A percentile compares a stretch with the other conserved stretches of the same genome.
These are phyloP conservation scores for Rhizophagus prolifer DNA, from an alignment of 192 early-diverging fungal species.

Conservation along the genomic window DNA sequence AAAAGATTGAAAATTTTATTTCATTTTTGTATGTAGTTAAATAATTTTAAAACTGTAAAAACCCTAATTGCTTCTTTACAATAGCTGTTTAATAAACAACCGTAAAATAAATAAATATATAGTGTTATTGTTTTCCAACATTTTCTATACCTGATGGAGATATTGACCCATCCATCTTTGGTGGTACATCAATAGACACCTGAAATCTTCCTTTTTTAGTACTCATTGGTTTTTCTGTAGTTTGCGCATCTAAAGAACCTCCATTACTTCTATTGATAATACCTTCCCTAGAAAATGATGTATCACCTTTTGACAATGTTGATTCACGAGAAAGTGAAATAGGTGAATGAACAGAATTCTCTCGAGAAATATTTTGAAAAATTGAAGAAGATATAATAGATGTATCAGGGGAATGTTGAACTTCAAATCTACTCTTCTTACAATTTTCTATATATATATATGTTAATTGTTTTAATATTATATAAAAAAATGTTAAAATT, in stretches of 20 bases:
- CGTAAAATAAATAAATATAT: not conserved
- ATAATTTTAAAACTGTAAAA: not conserved
- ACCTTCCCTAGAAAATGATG: not conserved
- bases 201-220: slow-evolving; percentile 31
- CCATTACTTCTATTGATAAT: not conserved
- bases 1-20: not conserved
- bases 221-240: slow-evolving; percentile 7
- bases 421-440: slow-evolving; percentile 18
- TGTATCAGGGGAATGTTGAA: not conserved
- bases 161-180: slow-evolving; percentile 17
- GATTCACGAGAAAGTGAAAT: slow-evolving; percentile 14
- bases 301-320: not conserved
- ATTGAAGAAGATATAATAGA: not conserved
- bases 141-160: slow-evolving; percentile 14
- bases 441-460: not conserved
- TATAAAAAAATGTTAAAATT: not conserved
- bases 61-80: not conserved
- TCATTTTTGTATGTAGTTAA: not conserved
- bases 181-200: slow-evolving; percentile 18
- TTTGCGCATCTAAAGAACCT: not conserved
- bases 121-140: not conserved
- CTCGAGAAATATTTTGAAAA: not conserved
- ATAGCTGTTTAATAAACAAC: not conserved
- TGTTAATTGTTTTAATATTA: not conserved
- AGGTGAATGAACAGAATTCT: not conserved